Base-by-base conservation (phyloP, 2,329 filamentous ascomycete species). In the Purpureocillium takamizusanense region DNA sequence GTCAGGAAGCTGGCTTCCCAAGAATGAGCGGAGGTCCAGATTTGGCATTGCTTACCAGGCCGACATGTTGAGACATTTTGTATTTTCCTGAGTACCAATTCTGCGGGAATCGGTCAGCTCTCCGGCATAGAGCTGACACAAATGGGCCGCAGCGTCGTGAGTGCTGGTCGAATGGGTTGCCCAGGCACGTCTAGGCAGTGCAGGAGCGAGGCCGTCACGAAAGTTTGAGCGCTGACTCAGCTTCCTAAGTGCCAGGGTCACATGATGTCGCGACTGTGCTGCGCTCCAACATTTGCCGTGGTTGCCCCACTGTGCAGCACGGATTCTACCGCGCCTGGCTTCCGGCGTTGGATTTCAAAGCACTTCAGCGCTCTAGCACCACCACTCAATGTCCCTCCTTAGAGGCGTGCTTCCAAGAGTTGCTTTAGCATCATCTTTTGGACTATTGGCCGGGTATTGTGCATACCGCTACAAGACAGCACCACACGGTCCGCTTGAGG, bases 51-150 rank as follows among this genome's bases (percentile, higher is more conserved):
- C 61, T 52, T 75, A 89, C 85, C 61, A 83, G 68, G 54, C 85
- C 85, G 55, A 88, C 67, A 48, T 77, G 82, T 72, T 88, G 84
- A 51, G 85, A 89, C 85, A 90, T 90, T 32, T 42, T 67, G 60
- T 50, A 46, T 50, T 41, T 21, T 42, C 31, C 13, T 29, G 45
- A 47, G 46, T 46, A 36, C 33, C 35, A 41, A 44, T 50, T 42
- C 42, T 48, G 49, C 42, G 29, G 16, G n/a, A 28, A 36, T 14
- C 32, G 38, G 21, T 10, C 10, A 10, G 6, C 21, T 25, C 21
- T 25, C 21, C 10, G 21, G 10, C 21, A 10, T 25, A 10, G 21
- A 25, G 21, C 21, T 25, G 21, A 25, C 21, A 10, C 21, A 5
- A 25, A 25, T 25, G 21, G 10, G 21, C 21, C 21, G 21, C 21